phyloP scores from a whole-genome alignment of 225 moss, liverwort and hornwort species.

The Thuidium tamariscinum region DNA sequence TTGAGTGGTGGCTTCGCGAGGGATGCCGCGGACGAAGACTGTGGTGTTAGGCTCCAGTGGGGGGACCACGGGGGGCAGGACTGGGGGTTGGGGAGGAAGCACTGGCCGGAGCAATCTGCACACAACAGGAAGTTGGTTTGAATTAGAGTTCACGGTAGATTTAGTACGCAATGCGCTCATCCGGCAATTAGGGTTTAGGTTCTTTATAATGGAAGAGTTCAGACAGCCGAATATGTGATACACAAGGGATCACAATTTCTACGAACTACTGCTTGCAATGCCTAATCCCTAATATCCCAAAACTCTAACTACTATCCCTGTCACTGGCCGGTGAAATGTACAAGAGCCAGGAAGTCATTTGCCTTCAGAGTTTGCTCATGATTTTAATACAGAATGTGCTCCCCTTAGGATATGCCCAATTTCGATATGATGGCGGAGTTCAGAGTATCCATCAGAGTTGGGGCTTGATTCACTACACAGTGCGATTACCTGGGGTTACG shows the following conservation, averaged over 20 bases:
- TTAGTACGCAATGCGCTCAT: background rate
- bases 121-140: background rate
- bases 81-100: background rate
- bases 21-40: constrained; percentile 39
- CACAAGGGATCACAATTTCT: background rate
- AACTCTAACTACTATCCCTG: too few species aligned
- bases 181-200: too few species aligned
- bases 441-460: too few species aligned
- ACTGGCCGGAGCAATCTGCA: constrained; percentile 17
- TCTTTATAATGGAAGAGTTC: background rate
- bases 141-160: too few species aligned
- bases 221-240: background rate
- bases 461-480: too few species aligned
- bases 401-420: too few species aligned
- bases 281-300: background rate
- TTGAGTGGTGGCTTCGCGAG: constrained; percentile 38
- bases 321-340: background rate
- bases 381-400: too few species aligned
- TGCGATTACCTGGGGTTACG: too few species aligned
- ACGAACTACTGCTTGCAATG: too few species aligned
- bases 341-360: background rate
- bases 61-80: background rate
- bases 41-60: constrained; percentile 15
- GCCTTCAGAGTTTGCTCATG: background rate
- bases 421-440: background rate